Evolutionary conservation across 1,284 basidiomycete species (phyloP).

Genomic region (Chiua sp.): DNA sequence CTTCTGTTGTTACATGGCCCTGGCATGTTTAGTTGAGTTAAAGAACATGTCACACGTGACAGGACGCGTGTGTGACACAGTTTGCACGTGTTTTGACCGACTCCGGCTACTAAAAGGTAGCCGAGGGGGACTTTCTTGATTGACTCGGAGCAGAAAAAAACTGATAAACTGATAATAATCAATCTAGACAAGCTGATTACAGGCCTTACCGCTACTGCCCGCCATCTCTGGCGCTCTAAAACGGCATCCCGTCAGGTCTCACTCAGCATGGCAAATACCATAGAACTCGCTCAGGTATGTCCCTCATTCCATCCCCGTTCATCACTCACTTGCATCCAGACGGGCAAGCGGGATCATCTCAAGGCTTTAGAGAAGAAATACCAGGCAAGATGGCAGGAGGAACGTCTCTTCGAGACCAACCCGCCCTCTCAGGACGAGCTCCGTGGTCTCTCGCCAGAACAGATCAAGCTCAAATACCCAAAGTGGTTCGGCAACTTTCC

Average conservation of each 20-base stretch:
- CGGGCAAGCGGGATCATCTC: constrained; percentile 91
- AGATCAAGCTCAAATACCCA: constrained; percentile 78
- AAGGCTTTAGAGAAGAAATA: constrained; percentile 85
- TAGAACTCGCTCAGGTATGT: constrained; percentile 59
- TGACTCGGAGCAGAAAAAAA: constrained; percentile 14
- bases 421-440: constrained; percentile 77
- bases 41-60: constrained; percentile 36
- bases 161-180: constrained; percentile 29
- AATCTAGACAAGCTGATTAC: constrained; percentile 29
- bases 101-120: constrained; percentile 15
- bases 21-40: constrained; percentile 41
- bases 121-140: constrained; percentile 14
- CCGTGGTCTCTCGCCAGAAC: constrained; percentile 63
- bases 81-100: constrained; percentile 26
- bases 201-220: constrained; percentile 22
- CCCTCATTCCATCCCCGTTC: not conserved
- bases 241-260: constrained; percentile 28
- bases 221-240: constrained; percentile 40
- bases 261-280: constrained; percentile 53
- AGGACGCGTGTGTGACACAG: constrained; percentile 36
- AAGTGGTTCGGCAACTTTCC: constrained; percentile 99
- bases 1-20: constrained; percentile 52
- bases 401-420: constrained; percentile 83
- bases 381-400: constrained; percentile 79
- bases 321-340: constrained; percentile 53